These are phyloP conservation scores for Xylaria palmicola DNA, from an alignment of 495 filamentous ascomycete genomes.

Conservation along the genomic window DNA sequence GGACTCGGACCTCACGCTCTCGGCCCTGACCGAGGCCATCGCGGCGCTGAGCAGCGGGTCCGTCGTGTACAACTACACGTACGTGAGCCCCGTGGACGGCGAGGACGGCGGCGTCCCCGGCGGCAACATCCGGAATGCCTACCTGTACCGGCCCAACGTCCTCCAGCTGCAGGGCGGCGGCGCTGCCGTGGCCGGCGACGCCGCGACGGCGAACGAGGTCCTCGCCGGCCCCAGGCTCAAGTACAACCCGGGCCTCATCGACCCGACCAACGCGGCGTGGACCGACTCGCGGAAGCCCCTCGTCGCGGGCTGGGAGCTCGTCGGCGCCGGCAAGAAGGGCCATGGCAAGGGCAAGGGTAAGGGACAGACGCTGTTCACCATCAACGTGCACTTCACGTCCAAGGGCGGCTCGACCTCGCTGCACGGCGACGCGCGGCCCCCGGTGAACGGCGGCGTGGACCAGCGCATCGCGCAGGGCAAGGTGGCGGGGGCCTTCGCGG, in stretches of 20 bases:
- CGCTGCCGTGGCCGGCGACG: slow-evolving; percentile 33
- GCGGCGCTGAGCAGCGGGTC: slow-evolving; percentile 25
- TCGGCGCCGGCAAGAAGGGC: slow-evolving; percentile 31
- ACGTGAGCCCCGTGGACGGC: slow-evolving; percentile 49
- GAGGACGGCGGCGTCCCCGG: slow-evolving; percentile 58
- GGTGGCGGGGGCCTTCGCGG: slow-evolving; percentile 45
- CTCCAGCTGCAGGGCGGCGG: slow-evolving; percentile 50
- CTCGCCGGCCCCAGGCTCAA: slow-evolving; percentile 47
- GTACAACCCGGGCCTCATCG: slow-evolving; percentile 61
- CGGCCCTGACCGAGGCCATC: slow-evolving; percentile 45
- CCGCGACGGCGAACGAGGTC: slow-evolving; percentile 47
- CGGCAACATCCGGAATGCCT: slow-evolving; percentile 65
- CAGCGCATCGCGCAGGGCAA: slow-evolving; percentile 47
- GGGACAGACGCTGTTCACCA: slow-evolving; percentile 50
- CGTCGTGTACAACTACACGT: slow-evolving; percentile 45
- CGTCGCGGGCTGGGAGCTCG: slow-evolving; percentile 54
- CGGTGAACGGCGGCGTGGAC: slow-evolving; percentile 56
- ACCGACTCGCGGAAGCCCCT: slow-evolving; percentile 55
- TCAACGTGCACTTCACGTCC: slow-evolving; percentile 58
- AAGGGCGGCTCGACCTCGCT: slow-evolving; percentile 58
- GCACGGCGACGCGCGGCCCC: slow-evolving; percentile 59
- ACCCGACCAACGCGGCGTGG: slow-evolving; percentile 54
- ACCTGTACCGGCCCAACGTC: slow-evolving; percentile 54
- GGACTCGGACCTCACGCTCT: slow-evolving; percentile 46
- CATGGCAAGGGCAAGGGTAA: slow-evolving; percentile 18